Percentiles rank a stretch among this genome's conserved stretches.
Conservation (phyloP, 768 basidiomycete species). For the Phylloporus sp. region DNA sequence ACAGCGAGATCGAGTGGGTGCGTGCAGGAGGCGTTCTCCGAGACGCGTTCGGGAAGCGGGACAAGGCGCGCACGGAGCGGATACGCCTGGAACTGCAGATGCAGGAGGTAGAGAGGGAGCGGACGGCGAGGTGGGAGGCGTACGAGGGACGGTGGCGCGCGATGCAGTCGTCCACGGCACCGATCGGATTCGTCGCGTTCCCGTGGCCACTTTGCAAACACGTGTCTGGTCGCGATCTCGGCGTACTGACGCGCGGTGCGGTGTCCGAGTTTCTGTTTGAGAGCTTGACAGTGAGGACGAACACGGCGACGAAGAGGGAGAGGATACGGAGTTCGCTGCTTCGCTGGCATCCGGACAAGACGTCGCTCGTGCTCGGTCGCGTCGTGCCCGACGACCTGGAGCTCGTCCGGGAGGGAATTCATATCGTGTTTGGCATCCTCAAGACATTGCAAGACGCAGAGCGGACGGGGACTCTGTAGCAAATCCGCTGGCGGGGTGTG, state of each 20-base stretch:
- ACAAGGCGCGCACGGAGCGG: slow-evolving; percentile 44
- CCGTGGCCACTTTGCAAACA: slow-evolving; percentile 53
- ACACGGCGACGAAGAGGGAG: slow-evolving; percentile 42
- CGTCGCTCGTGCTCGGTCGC: slow-evolving; percentile 39
- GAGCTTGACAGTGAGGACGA: slow-evolving; percentile 38
- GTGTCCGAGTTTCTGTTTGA: slow-evolving; percentile 51
- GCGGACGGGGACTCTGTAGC: slow-evolving; percentile 15
- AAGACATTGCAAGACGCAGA: slow-evolving; percentile 32
- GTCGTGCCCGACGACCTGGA: slow-evolving; percentile 43
- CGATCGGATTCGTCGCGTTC: slow-evolving; percentile 45
- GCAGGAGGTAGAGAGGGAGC: slow-evolving; percentile 38
- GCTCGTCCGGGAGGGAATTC: slow-evolving; percentile 43
- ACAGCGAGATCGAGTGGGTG: slow-evolving; percentile 57
- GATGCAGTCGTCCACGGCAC: slow-evolving; percentile 29
- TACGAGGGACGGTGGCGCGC: slow-evolving; percentile 52
- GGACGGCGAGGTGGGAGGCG: slow-evolving; percentile 42
- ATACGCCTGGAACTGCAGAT: slow-evolving; percentile 45
- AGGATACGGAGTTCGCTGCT: slow-evolving; percentile 55
- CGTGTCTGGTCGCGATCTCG: slow-evolving; percentile 17
- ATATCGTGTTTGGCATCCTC: slow-evolving; percentile 36
- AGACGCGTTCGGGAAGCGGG: slow-evolving; percentile 44
- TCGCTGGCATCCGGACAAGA: slow-evolving; percentile 68
- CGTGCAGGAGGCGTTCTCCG: slow-evolving; percentile 52
- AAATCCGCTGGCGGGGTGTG: not conserved
- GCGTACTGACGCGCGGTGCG: slow-evolving; percentile 34